phyloP scores from a whole-genome alignment of 257 asterid genomes.

The Lantana camara region DNA sequence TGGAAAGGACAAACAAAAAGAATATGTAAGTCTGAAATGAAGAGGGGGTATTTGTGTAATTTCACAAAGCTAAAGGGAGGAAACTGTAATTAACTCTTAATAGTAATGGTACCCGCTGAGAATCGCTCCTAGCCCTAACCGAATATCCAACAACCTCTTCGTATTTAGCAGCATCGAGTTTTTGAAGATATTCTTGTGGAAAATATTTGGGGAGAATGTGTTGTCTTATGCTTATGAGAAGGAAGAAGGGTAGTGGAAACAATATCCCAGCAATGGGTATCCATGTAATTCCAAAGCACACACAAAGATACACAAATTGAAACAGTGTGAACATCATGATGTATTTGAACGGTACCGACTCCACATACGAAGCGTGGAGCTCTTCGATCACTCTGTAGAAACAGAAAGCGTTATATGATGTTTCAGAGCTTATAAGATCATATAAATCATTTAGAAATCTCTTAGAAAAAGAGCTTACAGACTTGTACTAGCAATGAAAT shows the following conservation, averaged over 20 bases:
- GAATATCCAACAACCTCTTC: conserved; percentile 74
- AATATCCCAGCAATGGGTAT: conserved; percentile 88
- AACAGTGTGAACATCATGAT: conserved; percentile 65
- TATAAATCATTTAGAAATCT: no score
- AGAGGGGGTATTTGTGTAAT: no score
- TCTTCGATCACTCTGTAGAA: conserved; percentile 66
- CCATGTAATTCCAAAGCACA: conserved; percentile 91
- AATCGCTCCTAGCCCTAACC: conserved; percentile 30
- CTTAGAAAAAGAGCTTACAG: no score
- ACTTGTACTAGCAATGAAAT: no score
- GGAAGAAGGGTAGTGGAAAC: conserved; percentile 84
- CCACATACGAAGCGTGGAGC: conserved; percentile 79
- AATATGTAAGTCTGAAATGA: no score
- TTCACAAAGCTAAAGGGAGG: no score
- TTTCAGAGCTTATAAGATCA: no score
- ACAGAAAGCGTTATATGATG: not conserved
- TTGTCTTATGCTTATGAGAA: conserved; percentile 72
- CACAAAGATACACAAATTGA: conserved; percentile 59
- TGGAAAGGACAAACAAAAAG: no score
- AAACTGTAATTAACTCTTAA: not conserved
- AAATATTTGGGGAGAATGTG: conserved; percentile 74
- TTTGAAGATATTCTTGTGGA: conserved; percentile 64
- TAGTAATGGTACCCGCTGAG: conserved; percentile 35
- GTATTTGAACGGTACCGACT: conserved; percentile 82
- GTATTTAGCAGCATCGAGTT: conserved; percentile 90